phyloP scores from a whole-genome alignment of 192 early-diverging fungal species.

The Chytriomyces confervae region DNA sequence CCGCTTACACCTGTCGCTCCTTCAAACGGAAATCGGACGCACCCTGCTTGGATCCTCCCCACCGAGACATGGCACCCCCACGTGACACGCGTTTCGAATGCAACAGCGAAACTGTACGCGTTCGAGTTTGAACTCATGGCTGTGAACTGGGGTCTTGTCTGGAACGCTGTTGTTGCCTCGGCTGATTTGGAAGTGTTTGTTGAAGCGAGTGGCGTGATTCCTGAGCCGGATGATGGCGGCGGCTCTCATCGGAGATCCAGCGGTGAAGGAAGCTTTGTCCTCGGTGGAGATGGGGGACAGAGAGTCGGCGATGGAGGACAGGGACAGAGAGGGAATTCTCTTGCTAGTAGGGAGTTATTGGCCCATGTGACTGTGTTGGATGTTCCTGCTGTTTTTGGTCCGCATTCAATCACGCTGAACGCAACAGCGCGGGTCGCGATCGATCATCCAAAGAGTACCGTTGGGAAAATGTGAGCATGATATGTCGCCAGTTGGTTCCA shows the following conservation, averaged over 20 bases:
- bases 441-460: conserved; percentile 25
- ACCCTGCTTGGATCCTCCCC: conserved; percentile 13
- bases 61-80: conserved; percentile 8
- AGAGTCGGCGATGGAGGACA: too few species aligned
- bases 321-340: too few species aligned
- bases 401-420: not conserved
- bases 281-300: too few species aligned
- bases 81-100: not conserved
- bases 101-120: not conserved
- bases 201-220: conserved; percentile 11
- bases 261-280: not conserved
- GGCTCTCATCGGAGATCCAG: not conserved
- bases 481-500: not conserved
- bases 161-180: not conserved
- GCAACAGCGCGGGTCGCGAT: conserved; percentile 10
- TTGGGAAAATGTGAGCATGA: conserved; percentile 21
- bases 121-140: conserved; percentile 25
- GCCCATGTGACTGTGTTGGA: conserved; percentile 3
- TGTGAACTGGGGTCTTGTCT: conserved; percentile 21
- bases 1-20: conserved; percentile 12
- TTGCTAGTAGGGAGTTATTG: not conserved
- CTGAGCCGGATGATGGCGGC: not conserved
- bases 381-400: conserved; percentile 1
- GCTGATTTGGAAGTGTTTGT: conserved; percentile 29
- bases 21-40: not conserved